Evolutionary conservation across 2,329 filamentous ascomycete species (phyloP).

Genomic region (Stemphylium beticola): DNA sequence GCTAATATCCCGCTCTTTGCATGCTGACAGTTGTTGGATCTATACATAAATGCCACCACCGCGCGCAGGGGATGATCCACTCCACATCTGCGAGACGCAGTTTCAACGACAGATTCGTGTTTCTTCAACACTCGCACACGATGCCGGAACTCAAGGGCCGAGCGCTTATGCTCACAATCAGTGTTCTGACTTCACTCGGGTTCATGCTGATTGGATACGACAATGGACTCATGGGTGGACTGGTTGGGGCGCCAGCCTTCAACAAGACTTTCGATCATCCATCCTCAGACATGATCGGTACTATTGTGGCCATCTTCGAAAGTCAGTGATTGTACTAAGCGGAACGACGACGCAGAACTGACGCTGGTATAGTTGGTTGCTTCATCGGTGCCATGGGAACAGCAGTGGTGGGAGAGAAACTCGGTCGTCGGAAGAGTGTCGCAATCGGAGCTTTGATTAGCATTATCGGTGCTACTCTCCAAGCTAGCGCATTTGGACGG

Average conservation of each 20-base stretch:
- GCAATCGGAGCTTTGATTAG: conserved; percentile 22
- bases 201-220: conserved; percentile 62
- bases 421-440: conserved; percentile 53
- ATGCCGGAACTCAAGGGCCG: conserved; percentile 26
- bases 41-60: background rate
- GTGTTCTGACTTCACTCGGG: conserved; percentile 23
- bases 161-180: conserved; percentile 25
- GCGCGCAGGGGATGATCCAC: background rate
- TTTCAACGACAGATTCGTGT: background rate
- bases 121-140: background rate
- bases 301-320: conserved; percentile 28
- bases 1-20: background rate
- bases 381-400: conserved; percentile 47
- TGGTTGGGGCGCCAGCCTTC: conserved; percentile 71
- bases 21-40: background rate
- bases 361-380: conserved; percentile 44
- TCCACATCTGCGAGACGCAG: background rate
- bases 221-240: conserved; percentile 68
- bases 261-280: conserved; percentile 34
- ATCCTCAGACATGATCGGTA: conserved; percentile 26
- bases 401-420: conserved; percentile 59
- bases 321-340: conserved; percentile 5
- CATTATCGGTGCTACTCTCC: conserved; percentile 20
- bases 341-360: background rate
- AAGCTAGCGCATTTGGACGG: conserved; percentile 18